Evolutionary conservation across 352 stramenopile species (phyloP), one percentile per base, ranked within the genome.

Genomic region (Globisporangium middletonii): DNA sequence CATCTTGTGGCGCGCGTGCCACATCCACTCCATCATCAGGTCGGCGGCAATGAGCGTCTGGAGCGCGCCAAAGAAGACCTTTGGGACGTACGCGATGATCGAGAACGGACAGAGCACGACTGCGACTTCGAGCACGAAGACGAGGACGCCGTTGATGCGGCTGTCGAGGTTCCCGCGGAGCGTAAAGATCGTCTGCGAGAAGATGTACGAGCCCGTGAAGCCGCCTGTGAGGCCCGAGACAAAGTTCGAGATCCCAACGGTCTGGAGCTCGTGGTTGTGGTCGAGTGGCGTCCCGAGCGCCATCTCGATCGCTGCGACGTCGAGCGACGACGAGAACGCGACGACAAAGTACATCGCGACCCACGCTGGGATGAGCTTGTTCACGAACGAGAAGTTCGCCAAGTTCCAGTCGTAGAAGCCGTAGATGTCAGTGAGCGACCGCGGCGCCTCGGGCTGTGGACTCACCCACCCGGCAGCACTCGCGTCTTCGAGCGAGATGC

Each of bases 131-230:
- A 93, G 72, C 12, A 89, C 23, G 57, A 89, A 86, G 33, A 95
- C 85, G 41, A 95, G 69, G 47, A 89, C 60, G 35, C 86, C 86
- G 8, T 78, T 83, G 51, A 86, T 56, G 23, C 86, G 83, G 26
- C 70, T 88, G 37, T 94, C 72, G 44, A 94, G 72, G 26, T 87
- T 82, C 33, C 82, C 78, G 19, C 84, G 84, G 63, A 94, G 69
- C 42, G 86, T 92, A 65, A 95, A 94, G 55, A 95, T 94, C 42
- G 95, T 99, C 79, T 99, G 97, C 27, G 87, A 98, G 71, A 99
- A 99, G 64, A 99, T 99, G 72, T 99, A 99, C 27, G 84, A 98
- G 6, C 97, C 97, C 5, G 97, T 99, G 68, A 99, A 99, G 43
- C 97, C 97, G 19, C 97, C 96, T 0, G 86, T 89, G 41, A 99